phyloP scores from a whole-genome alignment of 331 rosid genomes.

The Pyracantha coccinea region DNA sequence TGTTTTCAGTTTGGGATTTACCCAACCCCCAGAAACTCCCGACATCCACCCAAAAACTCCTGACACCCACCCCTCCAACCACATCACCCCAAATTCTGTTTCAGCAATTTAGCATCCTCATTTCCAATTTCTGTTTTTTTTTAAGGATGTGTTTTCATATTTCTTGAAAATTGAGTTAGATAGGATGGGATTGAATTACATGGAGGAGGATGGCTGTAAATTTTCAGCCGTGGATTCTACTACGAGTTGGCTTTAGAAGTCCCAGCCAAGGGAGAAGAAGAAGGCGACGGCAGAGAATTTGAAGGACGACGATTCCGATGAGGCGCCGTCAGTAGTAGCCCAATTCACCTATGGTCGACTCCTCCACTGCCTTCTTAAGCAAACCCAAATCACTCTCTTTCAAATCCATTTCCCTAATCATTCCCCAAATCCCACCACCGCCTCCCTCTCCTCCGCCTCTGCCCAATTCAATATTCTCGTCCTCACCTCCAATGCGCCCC shows the following conservation, averaged over 20 bases:
- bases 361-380: background rate
- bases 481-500: background rate
- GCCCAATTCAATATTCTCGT: background rate
- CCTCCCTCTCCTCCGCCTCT: slow-evolving; percentile 9
- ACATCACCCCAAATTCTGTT: too few species aligned
- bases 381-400: background rate
- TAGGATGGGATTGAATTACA: background rate
- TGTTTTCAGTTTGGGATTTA: too few species aligned
- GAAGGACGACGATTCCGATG: slow-evolving; percentile 14
- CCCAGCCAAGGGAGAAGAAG: slow-evolving; percentile 28
- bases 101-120: too few species aligned
- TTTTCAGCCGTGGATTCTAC: slow-evolving; percentile 38
- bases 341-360: too few species aligned
- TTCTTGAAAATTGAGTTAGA: background rate
- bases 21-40: too few species aligned
- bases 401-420: background rate
- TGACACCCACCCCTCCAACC: too few species aligned
- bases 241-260: slow-evolving; percentile 45
- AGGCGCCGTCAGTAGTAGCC: slow-evolving; percentile 32
- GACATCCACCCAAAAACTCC: too few species aligned
- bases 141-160: background rate
- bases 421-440: background rate
- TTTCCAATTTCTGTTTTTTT: too few species aligned
- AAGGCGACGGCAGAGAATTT: slow-evolving; percentile 18
- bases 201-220: slow-evolving; percentile 1